These are phyloP conservation scores for Pestalotiopsis fici DNA, from an alignment of 2,329 filamentous ascomycete species.

Conservation along the genomic window DNA sequence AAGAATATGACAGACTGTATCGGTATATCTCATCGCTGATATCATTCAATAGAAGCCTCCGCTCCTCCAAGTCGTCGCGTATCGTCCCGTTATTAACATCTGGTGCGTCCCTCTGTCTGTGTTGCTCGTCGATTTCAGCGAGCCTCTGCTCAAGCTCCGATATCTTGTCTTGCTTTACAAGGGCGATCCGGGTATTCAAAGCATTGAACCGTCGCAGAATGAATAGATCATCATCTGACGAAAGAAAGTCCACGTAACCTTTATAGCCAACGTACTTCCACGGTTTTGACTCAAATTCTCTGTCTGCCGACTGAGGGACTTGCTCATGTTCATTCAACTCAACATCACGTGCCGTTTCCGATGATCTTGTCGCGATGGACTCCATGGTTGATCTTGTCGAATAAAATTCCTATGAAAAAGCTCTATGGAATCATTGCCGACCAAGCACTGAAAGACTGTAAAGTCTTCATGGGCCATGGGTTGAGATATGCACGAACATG, in stretches of 20 bases:
- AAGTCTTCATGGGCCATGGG: too few species aligned
- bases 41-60: background rate
- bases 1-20: background rate
- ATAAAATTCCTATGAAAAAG: background rate
- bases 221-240: constrained; percentile 26
- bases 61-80: constrained; percentile 22
- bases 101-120: background rate
- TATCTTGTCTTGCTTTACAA: constrained; percentile 35
- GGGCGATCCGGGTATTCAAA: constrained; percentile 29
- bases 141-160: constrained; percentile 24
- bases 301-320: background rate
- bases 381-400: background rate
- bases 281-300: background rate
- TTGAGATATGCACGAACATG: background rate
- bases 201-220: constrained; percentile 33
- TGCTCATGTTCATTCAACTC: background rate
- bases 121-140: background rate
- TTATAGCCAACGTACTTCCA: background rate
- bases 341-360: background rate
- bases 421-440: too few species aligned
- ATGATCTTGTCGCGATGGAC: background rate
- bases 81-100: constrained; percentile 27
- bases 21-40: background rate
- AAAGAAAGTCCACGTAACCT: background rate
- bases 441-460: too few species aligned